Conservation (phyloP, 2,329 filamentous ascomycete genomes). For the Cladosporium sp. region DNA sequence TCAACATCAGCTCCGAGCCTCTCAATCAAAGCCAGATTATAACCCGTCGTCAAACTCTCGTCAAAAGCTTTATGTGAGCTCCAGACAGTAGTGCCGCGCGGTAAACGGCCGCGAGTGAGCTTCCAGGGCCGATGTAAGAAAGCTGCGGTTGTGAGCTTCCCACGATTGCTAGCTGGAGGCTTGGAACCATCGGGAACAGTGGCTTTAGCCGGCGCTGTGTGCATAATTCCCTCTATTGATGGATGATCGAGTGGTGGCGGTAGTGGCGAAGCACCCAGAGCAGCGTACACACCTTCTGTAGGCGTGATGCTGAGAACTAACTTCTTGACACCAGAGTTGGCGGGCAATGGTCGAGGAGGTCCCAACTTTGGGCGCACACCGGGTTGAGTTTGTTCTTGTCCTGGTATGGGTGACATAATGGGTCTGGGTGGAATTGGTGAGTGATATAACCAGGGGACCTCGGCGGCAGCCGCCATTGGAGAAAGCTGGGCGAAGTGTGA, state of each 20-base stretch:
- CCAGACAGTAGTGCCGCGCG: background rate
- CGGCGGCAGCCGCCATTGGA: background rate
- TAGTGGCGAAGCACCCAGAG: background rate
- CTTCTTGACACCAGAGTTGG: background rate
- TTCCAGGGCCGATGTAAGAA: slow-evolving; percentile 7
- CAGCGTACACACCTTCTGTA: slow-evolving; percentile 2
- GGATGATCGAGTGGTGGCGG: background rate
- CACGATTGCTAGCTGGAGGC: background rate
- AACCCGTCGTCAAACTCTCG: slow-evolving; percentile 4
- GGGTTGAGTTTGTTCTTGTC: background rate
- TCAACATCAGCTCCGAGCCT: background rate
- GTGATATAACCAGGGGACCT: slow-evolving; percentile 10
- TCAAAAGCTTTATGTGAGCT: slow-evolving; percentile 8
- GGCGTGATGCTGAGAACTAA: slow-evolving; percentile 6
- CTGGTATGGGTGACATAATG: too few relatives aligned
- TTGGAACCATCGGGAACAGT: background rate
- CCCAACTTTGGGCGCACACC: background rate
- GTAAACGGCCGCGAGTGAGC: background rate
- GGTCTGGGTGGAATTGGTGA: background rate
- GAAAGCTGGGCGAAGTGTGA: slow-evolving; percentile 1
- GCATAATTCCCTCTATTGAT: background rate
- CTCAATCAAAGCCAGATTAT: background rate
- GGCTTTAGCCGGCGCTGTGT: background rate
- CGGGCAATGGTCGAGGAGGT: background rate
- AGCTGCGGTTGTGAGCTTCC: background rate